Base-by-base conservation (phyloP, 192 early-diverging fungal species). In the Phlyctochytrium planicorne region DNA sequence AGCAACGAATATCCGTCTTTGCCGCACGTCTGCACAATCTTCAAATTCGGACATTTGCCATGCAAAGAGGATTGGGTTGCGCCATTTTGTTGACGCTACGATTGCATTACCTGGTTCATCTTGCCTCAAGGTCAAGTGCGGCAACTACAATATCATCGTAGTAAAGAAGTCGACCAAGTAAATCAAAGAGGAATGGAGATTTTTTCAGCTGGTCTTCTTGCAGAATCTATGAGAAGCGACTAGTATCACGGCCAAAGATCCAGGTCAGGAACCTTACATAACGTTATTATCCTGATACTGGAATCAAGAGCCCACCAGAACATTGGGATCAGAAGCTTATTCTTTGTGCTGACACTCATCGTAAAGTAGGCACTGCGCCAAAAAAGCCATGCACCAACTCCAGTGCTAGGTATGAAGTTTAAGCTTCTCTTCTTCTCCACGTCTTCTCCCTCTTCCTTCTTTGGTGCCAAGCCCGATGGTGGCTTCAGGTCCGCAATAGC, bases 281-380 rank as follows among this genome's bases (percentile, higher is more conserved):
- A 62, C 29, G 60, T 59, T 31, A 68, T 64, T 37, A 47, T 64
- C 6, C 29, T 10, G 12, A 25, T n/a, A 25, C 23, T 10, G 6
- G 12, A 30, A 53, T 62, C 2, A 24, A 59, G 6, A 25, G 2
- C 65, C 10, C 53, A 78, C 88, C 89, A 90, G 64, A 88, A 84
- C 79, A 87, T 80, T 0, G 89, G 86, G 71, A 92, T 92, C 12
- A 89, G 68, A 75, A 90, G 77, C 76, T 87, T 91, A 78, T 93
- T 93, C 50, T 88, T 64, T 4, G 78, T 31, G 4, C 77, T 82
- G 34, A 91, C 87, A 50, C 76, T 83, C 85, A 86, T 86, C 2
- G 80, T 87, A 31, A 91, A 66, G 70, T 93, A 93, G 6, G 89
- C 82, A 0, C 84, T 87, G 53, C 91, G 71, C 91, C 91, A 93